Conservation (phyloP, 2,329 filamentous ascomycete species). For the Claviceps purpurea region DNA sequence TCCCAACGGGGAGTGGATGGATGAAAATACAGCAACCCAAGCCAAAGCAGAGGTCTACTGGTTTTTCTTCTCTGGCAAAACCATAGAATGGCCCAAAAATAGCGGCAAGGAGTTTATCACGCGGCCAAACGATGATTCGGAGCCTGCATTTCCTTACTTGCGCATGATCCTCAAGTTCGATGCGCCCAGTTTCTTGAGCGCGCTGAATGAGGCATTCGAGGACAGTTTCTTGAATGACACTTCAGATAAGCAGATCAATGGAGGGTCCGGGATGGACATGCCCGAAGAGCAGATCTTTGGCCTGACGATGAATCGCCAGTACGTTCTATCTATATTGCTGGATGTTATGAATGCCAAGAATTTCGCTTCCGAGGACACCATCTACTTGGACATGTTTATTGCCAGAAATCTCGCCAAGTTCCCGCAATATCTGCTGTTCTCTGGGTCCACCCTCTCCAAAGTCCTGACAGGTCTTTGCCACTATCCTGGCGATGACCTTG, state of each 20-base stretch:
- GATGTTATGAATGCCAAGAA: slow-evolving; percentile 74
- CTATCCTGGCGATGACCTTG: slow-evolving; percentile 66
- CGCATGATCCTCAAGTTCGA: slow-evolving; percentile 78
- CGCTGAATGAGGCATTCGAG: slow-evolving; percentile 94
- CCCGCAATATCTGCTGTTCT: slow-evolving; percentile 83
- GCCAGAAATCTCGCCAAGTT: slow-evolving; percentile 93
- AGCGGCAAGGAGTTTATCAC: slow-evolving; percentile 49
- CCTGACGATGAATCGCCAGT: slow-evolving; percentile 74
- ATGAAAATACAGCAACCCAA: slow-evolving; percentile 55
- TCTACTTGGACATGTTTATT: slow-evolving; percentile 98
- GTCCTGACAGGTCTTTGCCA: slow-evolving; percentile 73
- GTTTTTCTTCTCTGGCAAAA: slow-evolving; percentile 81
- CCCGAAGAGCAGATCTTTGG: slow-evolving; percentile 54
- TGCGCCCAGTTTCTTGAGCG: slow-evolving; percentile 82
- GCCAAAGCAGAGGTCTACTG: slow-evolving; percentile 86
- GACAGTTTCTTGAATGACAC: slow-evolving; percentile 83
- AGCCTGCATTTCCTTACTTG: slow-evolving; percentile 76
- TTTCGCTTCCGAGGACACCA: slow-evolving; percentile 68
- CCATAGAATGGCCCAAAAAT: slow-evolving; percentile 59
- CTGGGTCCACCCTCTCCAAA: slow-evolving; percentile 70
- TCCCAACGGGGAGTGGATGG: slow-evolving; percentile 65
- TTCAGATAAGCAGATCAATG: slow-evolving; percentile 47
- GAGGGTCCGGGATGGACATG: slow-evolving; percentile 33
- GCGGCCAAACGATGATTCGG: slow-evolving; percentile 37
- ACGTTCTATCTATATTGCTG: slow-evolving; percentile 77